Conservation (phyloP, 495 filamentous ascomycete species). For the Penicillium dipodomyicola region DNA sequence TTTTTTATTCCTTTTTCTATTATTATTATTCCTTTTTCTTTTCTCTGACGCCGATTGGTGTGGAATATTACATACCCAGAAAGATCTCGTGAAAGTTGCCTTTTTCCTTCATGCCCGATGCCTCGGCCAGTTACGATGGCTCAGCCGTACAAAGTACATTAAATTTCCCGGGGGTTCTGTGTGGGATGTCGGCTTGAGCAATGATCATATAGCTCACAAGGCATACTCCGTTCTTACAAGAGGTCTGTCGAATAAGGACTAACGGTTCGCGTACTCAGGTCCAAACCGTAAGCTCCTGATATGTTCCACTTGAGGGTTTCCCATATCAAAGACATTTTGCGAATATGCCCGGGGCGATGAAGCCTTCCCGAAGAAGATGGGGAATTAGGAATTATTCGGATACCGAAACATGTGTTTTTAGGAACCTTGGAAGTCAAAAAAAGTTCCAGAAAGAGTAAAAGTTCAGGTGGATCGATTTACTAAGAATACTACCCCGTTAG, state of each 20-base stretch:
- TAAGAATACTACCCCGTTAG: not conserved
- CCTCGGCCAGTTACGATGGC: not conserved
- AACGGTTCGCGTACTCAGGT: not conserved
- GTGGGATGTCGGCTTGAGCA: not conserved
- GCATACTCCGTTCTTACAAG: not conserved
- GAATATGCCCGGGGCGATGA: not conserved
- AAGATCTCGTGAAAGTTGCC: constrained; percentile 3
- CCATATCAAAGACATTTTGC: not conserved
- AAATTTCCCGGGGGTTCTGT: not conserved
- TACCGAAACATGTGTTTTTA: too few species aligned
- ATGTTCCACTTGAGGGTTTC: too few species aligned
- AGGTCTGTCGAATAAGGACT: not conserved
- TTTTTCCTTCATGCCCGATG: constrained; percentile 1
- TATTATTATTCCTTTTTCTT: not conserved
- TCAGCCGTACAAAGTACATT: not conserved
- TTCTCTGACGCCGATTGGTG: not conserved
- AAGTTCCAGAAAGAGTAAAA: not conserved
- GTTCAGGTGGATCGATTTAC: not conserved
- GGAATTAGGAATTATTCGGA: not conserved
- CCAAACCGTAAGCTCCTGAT: too few species aligned
- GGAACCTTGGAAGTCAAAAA: not conserved
- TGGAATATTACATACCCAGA: not conserved
- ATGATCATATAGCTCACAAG: not conserved
- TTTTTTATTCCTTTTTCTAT: not conserved
- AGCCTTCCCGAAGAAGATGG: too few species aligned